Conservation (phyloP, 2,329 filamentous ascomycete genomes). For the Verticillium longisporum region DNA sequence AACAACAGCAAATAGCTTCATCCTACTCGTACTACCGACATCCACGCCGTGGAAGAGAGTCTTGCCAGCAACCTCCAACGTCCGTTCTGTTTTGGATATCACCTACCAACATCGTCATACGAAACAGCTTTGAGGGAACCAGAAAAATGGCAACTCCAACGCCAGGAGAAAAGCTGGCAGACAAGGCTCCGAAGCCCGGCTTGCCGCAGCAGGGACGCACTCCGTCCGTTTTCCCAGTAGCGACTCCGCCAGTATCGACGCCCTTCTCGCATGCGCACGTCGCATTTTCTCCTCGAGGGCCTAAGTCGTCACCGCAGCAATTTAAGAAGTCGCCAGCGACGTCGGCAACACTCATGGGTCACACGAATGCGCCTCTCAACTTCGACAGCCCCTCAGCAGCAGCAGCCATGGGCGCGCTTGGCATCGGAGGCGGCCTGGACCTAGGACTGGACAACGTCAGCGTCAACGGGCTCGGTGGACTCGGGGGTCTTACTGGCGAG, state of each 20-base stretch:
- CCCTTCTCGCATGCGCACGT: conserved; percentile 52
- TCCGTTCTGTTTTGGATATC: neutral
- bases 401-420: conserved; percentile 51
- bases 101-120: neutral
- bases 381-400: conserved; percentile 61
- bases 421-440: conserved; percentile 43
- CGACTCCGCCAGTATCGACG: conserved; percentile 60
- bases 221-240: conserved; percentile 44
- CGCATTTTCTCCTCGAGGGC: conserved; percentile 53
- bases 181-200: conserved; percentile 22
- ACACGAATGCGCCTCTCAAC: conserved; percentile 40
- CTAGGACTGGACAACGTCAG: conserved; percentile 45
- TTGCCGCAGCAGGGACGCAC: conserved; percentile 33
- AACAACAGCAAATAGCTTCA: no score
- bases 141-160: neutral
- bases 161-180: neutral
- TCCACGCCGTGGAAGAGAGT: neutral
- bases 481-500: conserved; percentile 36
- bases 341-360: conserved; percentile 38
- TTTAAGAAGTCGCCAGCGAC: conserved; percentile 57
- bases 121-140: neutral
- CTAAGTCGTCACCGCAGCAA: conserved; percentile 56
- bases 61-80: no score
- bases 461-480: conserved; percentile 34
- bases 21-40: neutral